Conservation (phyloP, 192 early-diverging fungal genomes). For the Coemansia sp. region DNA sequence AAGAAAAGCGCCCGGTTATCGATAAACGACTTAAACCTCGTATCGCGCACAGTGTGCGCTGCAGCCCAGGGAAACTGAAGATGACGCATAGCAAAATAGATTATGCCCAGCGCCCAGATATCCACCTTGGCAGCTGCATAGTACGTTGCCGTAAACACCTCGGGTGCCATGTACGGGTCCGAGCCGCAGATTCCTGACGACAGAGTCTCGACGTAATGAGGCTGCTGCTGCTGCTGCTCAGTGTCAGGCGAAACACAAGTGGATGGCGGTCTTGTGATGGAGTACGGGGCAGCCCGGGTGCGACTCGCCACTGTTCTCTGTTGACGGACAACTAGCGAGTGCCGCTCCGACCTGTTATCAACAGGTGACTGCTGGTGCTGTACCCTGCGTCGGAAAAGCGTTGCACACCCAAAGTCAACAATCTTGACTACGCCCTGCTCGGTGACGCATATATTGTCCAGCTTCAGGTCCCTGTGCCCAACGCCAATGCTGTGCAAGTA, state of each 20-base stretch:
- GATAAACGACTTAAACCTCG: conserved; percentile 15
- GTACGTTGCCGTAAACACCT: conserved; percentile 55
- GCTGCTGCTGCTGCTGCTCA: background rate
- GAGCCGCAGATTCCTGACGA: conserved; percentile 75
- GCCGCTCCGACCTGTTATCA: background rate
- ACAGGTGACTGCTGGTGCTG: conserved; percentile 16
- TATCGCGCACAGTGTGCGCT: conserved; percentile 42
- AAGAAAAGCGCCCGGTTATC: conserved; percentile 17
- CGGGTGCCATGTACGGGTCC: conserved; percentile 95
- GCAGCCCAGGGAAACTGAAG: conserved; percentile 66
- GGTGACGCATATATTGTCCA: conserved; percentile 84
- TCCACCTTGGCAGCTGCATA: conserved; percentile 81
- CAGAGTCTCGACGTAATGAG: conserved; percentile 32
- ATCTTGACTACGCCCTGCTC: conserved; percentile 69
- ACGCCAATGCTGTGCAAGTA: conserved; percentile 80
- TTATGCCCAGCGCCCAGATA: conserved; percentile 86
- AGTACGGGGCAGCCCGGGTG: conserved; percentile 24
- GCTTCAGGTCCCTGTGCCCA: conserved; percentile 88
- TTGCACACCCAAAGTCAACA: conserved; percentile 76
- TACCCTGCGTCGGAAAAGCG: conserved; percentile 37
- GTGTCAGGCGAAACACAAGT: background rate
- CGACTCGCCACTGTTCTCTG: conserved; percentile 5
- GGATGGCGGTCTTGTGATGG: conserved; percentile 7
- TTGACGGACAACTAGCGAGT: background rate
- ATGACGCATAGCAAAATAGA: conserved; percentile 68